phyloP scores from a whole-genome alignment of 345 rosid species.

The Moricandia arvensis region DNA sequence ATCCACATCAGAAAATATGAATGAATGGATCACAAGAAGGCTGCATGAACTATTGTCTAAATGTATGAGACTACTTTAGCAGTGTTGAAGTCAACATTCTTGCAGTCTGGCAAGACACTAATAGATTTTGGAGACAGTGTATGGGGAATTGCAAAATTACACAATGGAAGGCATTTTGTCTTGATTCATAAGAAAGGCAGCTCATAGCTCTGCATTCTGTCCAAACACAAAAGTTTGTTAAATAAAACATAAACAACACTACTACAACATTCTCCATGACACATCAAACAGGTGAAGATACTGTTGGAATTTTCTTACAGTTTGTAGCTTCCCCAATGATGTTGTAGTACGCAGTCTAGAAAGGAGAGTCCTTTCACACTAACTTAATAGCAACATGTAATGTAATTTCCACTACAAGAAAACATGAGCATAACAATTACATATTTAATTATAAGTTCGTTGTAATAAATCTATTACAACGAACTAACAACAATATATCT shows the following conservation, averaged over 20 bases:
- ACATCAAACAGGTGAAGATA: conserved; percentile 8
- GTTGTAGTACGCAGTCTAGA: conserved; percentile 39
- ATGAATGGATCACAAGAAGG: conserved; percentile 19
- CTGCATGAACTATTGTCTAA: conserved; percentile 1
- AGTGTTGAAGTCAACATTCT: conserved; percentile 62
- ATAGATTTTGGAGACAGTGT: conserved; percentile 64
- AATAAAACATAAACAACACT: conserved; percentile 10
- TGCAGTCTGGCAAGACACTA: conserved; percentile 77
- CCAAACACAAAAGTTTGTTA: conserved; percentile 62
- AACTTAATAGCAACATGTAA: conserved; percentile 63
- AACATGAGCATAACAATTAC: too few relatives aligned
- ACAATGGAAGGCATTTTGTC: conserved; percentile 36
- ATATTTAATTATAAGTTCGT: too few relatives aligned
- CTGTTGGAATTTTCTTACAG: conserved; percentile 44
- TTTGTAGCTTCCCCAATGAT: conserved; percentile 52
- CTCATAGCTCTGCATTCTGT: conserved; percentile 45
- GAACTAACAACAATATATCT: too few relatives aligned
- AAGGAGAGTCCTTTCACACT: conserved; percentile 54
- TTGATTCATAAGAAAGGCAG: conserved; percentile 69
- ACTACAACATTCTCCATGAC: conserved; percentile 2
- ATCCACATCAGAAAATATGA: conserved; percentile 15
- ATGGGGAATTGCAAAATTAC: conserved; percentile 46
- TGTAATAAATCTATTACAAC: too few relatives aligned
- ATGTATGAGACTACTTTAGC: conserved; percentile 50
- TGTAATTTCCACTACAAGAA: too few relatives aligned